Evolutionary conservation across 2,329 filamentous ascomycete species (phyloP).

Genomic region (Blumeria hordei): DNA sequence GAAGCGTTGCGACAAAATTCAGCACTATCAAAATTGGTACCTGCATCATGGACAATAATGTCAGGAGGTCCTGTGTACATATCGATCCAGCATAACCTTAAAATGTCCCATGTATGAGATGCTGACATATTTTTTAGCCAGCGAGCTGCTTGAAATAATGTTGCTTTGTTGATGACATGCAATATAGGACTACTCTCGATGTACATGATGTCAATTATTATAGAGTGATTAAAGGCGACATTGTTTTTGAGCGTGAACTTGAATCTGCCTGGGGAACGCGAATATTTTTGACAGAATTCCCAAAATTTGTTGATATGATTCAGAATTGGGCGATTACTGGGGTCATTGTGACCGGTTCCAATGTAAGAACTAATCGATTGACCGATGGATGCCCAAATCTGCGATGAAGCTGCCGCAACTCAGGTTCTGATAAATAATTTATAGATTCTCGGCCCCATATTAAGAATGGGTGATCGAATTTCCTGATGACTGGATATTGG

Average conservation of each 20-base stretch:
- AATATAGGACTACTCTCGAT: neutral
- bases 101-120: neutral
- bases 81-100: conserved; percentile 2
- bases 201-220: conserved; percentile 2
- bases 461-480: neutral
- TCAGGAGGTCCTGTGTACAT: conserved; percentile 1
- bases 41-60: neutral
- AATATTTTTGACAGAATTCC: neutral
- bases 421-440: neutral
- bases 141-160: conserved; percentile 1
- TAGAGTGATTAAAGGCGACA: conserved; percentile 2
- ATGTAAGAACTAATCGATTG: neutral
- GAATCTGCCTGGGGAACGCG: neutral
- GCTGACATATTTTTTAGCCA: neutral
- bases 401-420: neutral
- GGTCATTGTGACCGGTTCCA: neutral
- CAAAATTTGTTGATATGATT: neutral
- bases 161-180: conserved; percentile 2
- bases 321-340: neutral
- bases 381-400: neutral
- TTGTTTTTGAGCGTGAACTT: conserved; percentile 1
- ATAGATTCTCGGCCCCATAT: neutral
- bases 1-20: conserved; percentile 1
- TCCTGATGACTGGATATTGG: neutral
- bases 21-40: conserved; percentile 3